Conservation (phyloP, 352 stramenopile genomes). For the Plasmopara halstedii region DNA sequence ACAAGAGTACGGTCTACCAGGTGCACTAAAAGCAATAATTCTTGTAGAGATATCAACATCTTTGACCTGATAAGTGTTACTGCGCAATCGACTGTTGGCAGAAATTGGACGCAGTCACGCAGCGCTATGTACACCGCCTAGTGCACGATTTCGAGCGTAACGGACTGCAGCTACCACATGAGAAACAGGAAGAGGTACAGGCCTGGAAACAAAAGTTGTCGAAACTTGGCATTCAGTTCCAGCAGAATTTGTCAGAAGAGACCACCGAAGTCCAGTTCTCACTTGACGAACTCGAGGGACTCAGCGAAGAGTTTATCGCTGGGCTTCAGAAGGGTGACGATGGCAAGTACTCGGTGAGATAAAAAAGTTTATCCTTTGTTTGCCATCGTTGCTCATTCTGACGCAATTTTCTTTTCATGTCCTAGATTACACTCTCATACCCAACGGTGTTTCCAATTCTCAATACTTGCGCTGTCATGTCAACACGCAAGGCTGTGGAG, state of each 20-base stretch:
- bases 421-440: constrained; percentile 77
- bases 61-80: background rate
- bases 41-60: background rate
- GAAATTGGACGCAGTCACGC: constrained; percentile 44
- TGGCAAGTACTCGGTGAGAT: constrained; percentile 70
- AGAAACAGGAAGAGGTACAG: constrained; percentile 67
- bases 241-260: constrained; percentile 82
- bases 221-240: constrained; percentile 74
- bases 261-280: constrained; percentile 78
- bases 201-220: constrained; percentile 81
- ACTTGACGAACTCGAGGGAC: constrained; percentile 64
- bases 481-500: constrained; percentile 74
- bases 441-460: constrained; percentile 86
- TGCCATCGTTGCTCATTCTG: background rate
- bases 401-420: background rate
- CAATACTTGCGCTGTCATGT: constrained; percentile 76
- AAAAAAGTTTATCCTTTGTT: background rate
- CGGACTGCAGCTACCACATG: constrained; percentile 60
- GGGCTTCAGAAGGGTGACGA: constrained; percentile 61
- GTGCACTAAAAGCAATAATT: constrained; percentile 10
- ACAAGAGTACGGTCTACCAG: constrained; percentile 36
- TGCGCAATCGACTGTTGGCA: constrained; percentile 10
- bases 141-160: constrained; percentile 84
- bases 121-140: constrained; percentile 72
- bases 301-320: constrained; percentile 71